These are phyloP conservation scores for Cladosporium sp. DNA, from an alignment of 2,329 filamentous ascomycete species.

Conservation along the genomic window DNA sequence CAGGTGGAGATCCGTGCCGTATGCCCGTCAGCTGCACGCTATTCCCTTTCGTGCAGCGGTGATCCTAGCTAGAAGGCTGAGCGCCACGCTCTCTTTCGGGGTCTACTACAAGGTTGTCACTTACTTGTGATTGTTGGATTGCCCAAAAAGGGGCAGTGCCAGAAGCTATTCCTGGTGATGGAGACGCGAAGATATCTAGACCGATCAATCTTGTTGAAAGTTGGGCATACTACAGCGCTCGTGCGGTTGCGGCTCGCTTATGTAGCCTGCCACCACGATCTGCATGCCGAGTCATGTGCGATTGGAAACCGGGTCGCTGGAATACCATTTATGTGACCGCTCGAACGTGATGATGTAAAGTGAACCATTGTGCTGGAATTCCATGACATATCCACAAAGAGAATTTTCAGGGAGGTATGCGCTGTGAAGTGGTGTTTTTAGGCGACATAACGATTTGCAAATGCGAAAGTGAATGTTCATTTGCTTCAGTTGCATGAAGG, in stretches of 20 bases:
- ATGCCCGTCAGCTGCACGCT: background rate
- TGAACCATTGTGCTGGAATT: background rate
- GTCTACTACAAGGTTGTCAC: background rate
- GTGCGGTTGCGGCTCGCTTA: background rate
- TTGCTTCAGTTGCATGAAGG: background rate
- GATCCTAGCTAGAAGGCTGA: background rate
- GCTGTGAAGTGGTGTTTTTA: background rate
- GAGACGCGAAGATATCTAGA: too few relatives aligned
- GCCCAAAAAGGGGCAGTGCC: background rate
- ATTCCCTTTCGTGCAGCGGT: background rate
- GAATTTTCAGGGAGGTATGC: background rate
- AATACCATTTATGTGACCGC: background rate
- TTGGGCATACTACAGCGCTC: background rate
- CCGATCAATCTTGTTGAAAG: background rate
- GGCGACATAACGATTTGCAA: background rate
- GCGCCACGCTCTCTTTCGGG: background rate
- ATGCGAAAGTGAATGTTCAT: background rate
- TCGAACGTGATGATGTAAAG: background rate
- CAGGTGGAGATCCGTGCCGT: background rate
- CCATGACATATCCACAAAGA: background rate
- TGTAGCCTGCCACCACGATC: background rate
- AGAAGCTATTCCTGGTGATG: background rate
- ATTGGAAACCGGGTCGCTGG: background rate
- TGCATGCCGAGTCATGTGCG: slow-evolving; percentile 2
- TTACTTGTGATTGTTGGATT: background rate